Conservation (phyloP, 257 asterid genomes). For the Cinchona pubescens region DNA sequence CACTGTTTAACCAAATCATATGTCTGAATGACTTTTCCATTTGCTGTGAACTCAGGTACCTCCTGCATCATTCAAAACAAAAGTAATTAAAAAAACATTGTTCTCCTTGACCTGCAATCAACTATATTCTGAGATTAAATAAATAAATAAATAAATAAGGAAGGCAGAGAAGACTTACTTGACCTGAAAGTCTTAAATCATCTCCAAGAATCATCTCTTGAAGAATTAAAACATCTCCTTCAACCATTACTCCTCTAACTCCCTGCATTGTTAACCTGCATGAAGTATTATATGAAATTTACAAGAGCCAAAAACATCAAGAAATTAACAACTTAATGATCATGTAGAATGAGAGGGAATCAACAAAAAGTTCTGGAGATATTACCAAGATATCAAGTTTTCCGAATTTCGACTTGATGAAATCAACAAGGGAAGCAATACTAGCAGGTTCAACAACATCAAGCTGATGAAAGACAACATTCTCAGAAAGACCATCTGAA, state of each 20-base stretch:
- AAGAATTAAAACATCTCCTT: too few relatives aligned
- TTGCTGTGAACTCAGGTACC: slow-evolving; percentile 10
- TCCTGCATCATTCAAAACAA: slow-evolving; percentile 15
- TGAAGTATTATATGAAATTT: too few relatives aligned
- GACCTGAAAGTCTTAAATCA: too few relatives aligned
- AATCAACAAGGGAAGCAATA: slow-evolving; percentile 18
- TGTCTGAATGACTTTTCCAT: slow-evolving; percentile 20
- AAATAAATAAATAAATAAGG: too few relatives aligned
- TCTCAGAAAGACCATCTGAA: slow-evolving; percentile 13
- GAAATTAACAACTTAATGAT: too few relatives aligned
- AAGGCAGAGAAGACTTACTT: too few relatives aligned
- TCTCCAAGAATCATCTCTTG: too few relatives aligned
- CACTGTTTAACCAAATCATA: slow-evolving; percentile 24
- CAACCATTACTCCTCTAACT: too few relatives aligned
- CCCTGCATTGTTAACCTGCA: too few relatives aligned
- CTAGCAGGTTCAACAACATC: slow-evolving; percentile 27
- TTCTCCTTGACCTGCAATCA: too few relatives aligned
- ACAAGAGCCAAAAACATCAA: neutral
- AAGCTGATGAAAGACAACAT: slow-evolving; percentile 31
- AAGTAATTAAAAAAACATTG: too few relatives aligned
- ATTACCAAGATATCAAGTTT: slow-evolving; percentile 40
- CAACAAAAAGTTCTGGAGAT: neutral
- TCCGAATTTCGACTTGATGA: slow-evolving; percentile 22
- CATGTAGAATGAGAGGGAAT: neutral
- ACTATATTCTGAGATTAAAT: neutral